A percentile compares a stretch with the other conserved stretches of the same genome.
Conservation (phyloP, 208 protist genomes). For the Trypanosoma scelopori region DNA sequence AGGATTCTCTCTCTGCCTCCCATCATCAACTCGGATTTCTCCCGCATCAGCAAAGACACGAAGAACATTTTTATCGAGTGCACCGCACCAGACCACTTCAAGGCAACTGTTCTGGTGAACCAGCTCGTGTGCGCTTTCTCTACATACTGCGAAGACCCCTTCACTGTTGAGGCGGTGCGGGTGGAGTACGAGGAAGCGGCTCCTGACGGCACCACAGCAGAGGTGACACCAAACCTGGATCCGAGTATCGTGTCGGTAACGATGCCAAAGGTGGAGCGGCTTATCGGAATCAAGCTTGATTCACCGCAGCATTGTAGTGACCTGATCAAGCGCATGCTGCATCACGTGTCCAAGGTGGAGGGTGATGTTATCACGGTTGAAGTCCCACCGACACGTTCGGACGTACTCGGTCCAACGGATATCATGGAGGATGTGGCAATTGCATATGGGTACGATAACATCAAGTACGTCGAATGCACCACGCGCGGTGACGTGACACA, state of each 20-base stretch:
- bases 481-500: constrained; percentile 87
- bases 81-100: constrained; percentile 97
- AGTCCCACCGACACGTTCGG: constrained; percentile 90
- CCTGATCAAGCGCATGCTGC: constrained; percentile 94
- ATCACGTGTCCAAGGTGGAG: constrained; percentile 57
- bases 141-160: constrained; percentile 90
- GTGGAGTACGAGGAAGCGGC: constrained; percentile 76
- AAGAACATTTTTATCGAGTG: constrained; percentile 99
- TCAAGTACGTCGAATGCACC: constrained; percentile 75
- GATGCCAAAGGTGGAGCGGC: constrained; percentile 77
- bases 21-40: constrained; percentile 99
- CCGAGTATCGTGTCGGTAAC: constrained; percentile 44
- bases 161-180: constrained; percentile 86
- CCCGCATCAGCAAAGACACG: constrained; percentile 96
- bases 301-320: constrained; percentile 58
- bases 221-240: constrained; percentile 73
- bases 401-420: constrained; percentile 96
- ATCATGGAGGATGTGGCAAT: constrained; percentile 99
- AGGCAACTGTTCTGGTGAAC: constrained; percentile 96
- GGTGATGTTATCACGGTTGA: constrained; percentile 71
- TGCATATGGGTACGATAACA: constrained; percentile 97
- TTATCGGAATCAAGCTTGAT: constrained; percentile 89
- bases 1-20: constrained; percentile 98
- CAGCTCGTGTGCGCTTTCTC: constrained; percentile 96
- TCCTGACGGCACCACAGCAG: constrained; percentile 59